Percentiles rank a stretch among this genome's conserved stretches.
These are phyloP conservation scores for Tilletiopsis washingtonensis DNA, from an alignment of 1,284 basidiomycete species.

Conservation along the genomic window DNA sequence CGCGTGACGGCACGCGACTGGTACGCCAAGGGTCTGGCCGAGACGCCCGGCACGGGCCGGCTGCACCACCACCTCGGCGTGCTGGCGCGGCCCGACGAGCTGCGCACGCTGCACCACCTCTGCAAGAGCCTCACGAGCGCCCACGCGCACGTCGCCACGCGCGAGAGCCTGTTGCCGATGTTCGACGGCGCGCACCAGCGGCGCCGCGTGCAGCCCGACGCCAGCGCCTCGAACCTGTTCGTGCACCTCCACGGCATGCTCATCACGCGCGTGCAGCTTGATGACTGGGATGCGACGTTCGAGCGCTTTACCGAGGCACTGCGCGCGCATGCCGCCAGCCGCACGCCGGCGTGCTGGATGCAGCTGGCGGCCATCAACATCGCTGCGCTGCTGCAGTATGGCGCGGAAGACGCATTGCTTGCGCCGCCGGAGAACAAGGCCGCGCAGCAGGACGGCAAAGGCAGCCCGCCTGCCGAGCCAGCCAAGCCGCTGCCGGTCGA, in stretches of 20 bases:
- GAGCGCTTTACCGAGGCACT: conserved; percentile 67
- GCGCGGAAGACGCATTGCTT: conserved; percentile 65
- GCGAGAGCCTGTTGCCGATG: conserved; percentile 75
- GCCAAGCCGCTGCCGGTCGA: background rate
- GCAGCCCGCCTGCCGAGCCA: background rate
- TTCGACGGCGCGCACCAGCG: conserved; percentile 66
- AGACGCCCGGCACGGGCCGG: conserved; percentile 81
- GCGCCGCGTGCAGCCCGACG: conserved; percentile 57
- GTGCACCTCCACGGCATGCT: conserved; percentile 89
- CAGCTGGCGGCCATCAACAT: conserved; percentile 88
- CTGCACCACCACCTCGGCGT: conserved; percentile 91
- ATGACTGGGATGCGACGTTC: conserved; percentile 73
- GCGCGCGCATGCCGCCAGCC: conserved; percentile 53
- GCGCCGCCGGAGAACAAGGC: conserved; percentile 23
- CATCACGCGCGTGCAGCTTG: conserved; percentile 85
- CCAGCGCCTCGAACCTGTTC: conserved; percentile 71
- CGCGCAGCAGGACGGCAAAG: background rate
- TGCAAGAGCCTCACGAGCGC: conserved; percentile 81
- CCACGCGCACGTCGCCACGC: conserved; percentile 74
- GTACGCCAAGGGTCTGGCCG: conserved; percentile 79
- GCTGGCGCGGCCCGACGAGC: conserved; percentile 69
- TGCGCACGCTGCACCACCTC: conserved; percentile 85
- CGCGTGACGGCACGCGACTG: conserved; percentile 78
- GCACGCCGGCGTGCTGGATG: conserved; percentile 85
- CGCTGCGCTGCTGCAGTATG: conserved; percentile 76